A percentile compares a stretch with the other conserved stretches of the same genome.
Evolutionary conservation across 257 asterid species (phyloP).

Genomic region (Agastache rugosa): DNA sequence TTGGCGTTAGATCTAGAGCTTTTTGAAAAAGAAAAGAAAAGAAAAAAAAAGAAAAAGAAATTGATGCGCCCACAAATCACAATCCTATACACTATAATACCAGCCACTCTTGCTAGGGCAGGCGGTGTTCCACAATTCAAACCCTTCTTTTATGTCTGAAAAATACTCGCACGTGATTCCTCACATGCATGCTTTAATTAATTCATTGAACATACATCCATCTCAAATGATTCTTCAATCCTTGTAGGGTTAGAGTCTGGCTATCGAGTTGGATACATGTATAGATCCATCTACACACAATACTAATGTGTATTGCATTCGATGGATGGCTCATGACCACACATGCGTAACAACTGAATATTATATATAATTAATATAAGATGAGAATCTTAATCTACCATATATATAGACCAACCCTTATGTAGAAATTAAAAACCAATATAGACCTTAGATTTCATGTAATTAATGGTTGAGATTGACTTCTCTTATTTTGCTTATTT

Average conservation of each 20-base stretch:
- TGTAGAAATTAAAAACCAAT: no score
- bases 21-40: not conserved
- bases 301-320: no score
- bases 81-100: conserved; percentile 22
- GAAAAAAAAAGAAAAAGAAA: no score
- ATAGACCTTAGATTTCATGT: no score
- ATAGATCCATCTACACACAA: no score
- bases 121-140: conserved; percentile 31
- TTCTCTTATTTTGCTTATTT: no score
- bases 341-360: no score
- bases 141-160: conserved; percentile 25
- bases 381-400: no score
- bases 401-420: no score
- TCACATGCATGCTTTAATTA: conserved; percentile 36
- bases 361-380: no score
- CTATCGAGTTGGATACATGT: not conserved
- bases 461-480: no score
- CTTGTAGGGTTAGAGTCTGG: not conserved
- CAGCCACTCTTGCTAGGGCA: conserved; percentile 19
- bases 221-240: conserved; percentile 34
- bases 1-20: conserved; percentile 24
- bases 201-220: conserved; percentile 40
- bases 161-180: conserved; percentile 38
- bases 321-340: no score
- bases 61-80: conserved; percentile 34